phyloP scores from a whole-genome alignment of 192 early-diverging fungal genomes.

The Linnemannia hyalina region DNA sequence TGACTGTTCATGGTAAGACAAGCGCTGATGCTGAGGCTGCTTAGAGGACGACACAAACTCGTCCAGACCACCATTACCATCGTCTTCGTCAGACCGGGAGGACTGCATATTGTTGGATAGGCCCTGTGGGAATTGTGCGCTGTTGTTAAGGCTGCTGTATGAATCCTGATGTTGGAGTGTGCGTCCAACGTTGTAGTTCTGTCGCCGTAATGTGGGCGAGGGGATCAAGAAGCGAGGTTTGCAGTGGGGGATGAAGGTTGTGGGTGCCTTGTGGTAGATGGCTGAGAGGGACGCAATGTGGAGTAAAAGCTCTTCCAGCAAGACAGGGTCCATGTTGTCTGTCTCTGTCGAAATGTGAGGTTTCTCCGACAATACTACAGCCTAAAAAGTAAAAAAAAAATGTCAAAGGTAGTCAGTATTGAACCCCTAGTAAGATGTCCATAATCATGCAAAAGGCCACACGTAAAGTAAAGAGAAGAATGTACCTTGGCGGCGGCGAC shows the following conservation, averaged over 20 bases:
- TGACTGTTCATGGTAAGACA: slow-evolving; percentile 50
- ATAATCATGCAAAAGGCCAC: background rate
- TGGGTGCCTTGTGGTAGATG: slow-evolving; percentile 93
- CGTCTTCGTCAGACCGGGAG: background rate
- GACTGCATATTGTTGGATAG: background rate
- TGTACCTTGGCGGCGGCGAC: slow-evolving; percentile 86
- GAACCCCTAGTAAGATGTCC: background rate
- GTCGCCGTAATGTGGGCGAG: slow-evolving; percentile 62
- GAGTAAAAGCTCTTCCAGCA: slow-evolving; percentile 90
- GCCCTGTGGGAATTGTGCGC: slow-evolving; percentile 1
- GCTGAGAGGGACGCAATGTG: slow-evolving; percentile 91
- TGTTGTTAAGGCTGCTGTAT: slow-evolving; percentile 7
- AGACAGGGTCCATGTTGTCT: slow-evolving; percentile 86
- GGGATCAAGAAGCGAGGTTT: slow-evolving; percentile 67
- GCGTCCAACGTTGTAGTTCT: slow-evolving; percentile 37
- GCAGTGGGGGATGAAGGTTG: slow-evolving; percentile 83
- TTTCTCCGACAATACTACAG: slow-evolving; percentile 92
- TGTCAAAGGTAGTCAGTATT: background rate
- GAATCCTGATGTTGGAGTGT: slow-evolving; percentile 41
- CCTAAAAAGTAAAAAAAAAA: slow-evolving; percentile 56
- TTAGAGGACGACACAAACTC: slow-evolving; percentile 14
- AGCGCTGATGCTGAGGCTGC: slow-evolving; percentile 48
- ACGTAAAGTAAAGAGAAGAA: background rate
- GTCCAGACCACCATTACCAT: slow-evolving; percentile 8
- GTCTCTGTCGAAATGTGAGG: slow-evolving; percentile 95